Evolutionary conservation across 2,329 filamentous ascomycete species (phyloP).

Genomic region (Orbilia blumenaviensis): DNA sequence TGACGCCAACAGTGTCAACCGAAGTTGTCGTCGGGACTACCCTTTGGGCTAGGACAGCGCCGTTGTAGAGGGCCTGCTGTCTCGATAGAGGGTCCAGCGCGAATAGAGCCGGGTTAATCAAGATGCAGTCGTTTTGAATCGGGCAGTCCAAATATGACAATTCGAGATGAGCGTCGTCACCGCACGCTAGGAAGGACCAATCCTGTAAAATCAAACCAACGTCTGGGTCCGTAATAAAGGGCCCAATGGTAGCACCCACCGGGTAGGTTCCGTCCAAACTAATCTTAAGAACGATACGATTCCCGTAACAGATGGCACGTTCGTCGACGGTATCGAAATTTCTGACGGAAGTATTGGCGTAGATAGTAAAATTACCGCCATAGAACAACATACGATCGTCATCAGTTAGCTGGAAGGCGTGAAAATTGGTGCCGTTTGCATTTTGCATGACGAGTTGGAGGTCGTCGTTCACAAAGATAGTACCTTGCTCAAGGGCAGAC

Average conservation of each 20-base stretch:
- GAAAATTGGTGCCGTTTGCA: constrained; percentile 15
- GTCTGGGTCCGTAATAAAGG: constrained; percentile 34
- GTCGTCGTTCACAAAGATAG: constrained; percentile 3
- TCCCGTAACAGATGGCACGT: constrained; percentile 16
- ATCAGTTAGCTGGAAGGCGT: constrained; percentile 27
- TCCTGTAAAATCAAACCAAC: constrained; percentile 11
- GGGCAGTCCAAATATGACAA: constrained; percentile 4
- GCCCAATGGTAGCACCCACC: constrained; percentile 15
- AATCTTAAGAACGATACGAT: neutral
- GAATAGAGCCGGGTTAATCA: constrained; percentile 17
- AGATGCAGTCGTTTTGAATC: neutral
- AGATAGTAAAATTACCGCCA: constrained; percentile 13
- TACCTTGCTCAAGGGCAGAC: neutral
- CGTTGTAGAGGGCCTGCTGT: constrained; percentile 39
- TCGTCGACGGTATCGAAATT: neutral
- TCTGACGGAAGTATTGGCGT: constrained; percentile 32
- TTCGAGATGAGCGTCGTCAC: neutral
- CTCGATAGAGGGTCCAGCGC: neutral
- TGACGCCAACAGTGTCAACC: neutral
- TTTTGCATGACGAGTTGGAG: constrained; percentile 6
- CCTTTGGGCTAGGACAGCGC: neutral
- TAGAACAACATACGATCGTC: constrained; percentile 23
- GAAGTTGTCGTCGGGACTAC: neutral
- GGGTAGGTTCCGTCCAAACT: neutral
- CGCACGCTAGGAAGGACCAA: neutral